Conservation (phyloP, 1,284 basidiomycete species). For the Ceratobasidium sp. region DNA sequence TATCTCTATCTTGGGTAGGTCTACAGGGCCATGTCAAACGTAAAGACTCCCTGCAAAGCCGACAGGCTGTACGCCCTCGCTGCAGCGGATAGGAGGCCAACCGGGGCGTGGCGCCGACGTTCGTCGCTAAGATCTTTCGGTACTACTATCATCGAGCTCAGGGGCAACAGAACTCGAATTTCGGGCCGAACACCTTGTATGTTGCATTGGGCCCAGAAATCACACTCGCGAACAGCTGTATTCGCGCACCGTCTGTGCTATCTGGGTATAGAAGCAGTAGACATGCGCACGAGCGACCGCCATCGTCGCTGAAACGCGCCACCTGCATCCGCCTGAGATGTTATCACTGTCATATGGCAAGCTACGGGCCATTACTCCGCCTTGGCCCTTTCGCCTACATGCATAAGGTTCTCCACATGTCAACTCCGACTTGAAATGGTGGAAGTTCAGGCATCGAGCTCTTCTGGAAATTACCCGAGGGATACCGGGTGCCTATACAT, state of each 20-base stretch:
- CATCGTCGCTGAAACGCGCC: slow-evolving; percentile 18
- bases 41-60: background rate
- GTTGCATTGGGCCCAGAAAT: background rate
- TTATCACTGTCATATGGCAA: background rate
- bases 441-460: background rate
- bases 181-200: background rate
- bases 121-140: background rate
- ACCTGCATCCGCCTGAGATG: background rate
- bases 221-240: background rate
- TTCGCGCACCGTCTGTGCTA: background rate
- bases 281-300: background rate
- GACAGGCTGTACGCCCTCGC: background rate
- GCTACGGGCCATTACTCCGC: slow-evolving; percentile 4
- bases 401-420: background rate
- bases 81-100: background rate
- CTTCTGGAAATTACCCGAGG: background rate
- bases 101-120: background rate
- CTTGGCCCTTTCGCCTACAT: background rate
- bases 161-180: background rate
- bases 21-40: background rate
- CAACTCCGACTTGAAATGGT: slow-evolving; percentile 14
- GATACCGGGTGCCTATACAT: background rate
- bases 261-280: background rate
- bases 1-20: background rate
- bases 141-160: background rate